phyloP scores from a whole-genome alignment of 1,139 yeast genomes.

The Pichia sp. region DNA sequence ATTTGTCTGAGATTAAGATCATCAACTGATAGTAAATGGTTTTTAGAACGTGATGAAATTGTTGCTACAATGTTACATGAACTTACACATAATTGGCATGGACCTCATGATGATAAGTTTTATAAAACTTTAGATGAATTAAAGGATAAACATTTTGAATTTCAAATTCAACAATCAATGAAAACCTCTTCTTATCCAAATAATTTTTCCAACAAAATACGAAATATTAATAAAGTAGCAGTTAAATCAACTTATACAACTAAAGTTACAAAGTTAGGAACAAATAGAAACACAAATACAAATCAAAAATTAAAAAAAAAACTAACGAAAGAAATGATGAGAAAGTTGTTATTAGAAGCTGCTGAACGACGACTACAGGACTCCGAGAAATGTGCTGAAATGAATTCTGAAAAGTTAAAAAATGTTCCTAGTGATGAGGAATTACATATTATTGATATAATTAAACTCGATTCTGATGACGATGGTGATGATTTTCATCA shows the following conservation, averaged over 20 bases:
- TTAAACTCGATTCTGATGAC: constrained; percentile 19
- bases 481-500: neutral
- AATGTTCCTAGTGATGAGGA: constrained; percentile 32
- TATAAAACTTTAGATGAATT: constrained; percentile 60
- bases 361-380: constrained; percentile 60
- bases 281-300: constrained; percentile 30
- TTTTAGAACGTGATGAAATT: constrained; percentile 61
- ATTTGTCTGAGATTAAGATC: constrained; percentile 67
- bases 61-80: constrained; percentile 88
- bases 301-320: neutral
- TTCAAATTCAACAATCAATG: constrained; percentile 43
- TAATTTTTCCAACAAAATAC: constrained; percentile 5
- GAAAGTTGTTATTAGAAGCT: constrained; percentile 56
- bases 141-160: constrained; percentile 49
- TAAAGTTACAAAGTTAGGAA: constrained; percentile 15
- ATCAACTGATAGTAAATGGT: constrained; percentile 47
- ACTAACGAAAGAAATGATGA: constrained; percentile 9
- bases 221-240: neutral
- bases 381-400: constrained; percentile 44
- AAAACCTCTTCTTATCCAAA: constrained; percentile 4
- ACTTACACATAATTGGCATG: constrained; percentile 69
- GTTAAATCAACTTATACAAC: constrained; percentile 4
- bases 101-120: constrained; percentile 75
- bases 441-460: constrained; percentile 30
- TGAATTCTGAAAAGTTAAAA: constrained; percentile 10